Base-by-base conservation (phyloP, 2,329 filamentous ascomycete species). In the Fusarium musae region DNA sequence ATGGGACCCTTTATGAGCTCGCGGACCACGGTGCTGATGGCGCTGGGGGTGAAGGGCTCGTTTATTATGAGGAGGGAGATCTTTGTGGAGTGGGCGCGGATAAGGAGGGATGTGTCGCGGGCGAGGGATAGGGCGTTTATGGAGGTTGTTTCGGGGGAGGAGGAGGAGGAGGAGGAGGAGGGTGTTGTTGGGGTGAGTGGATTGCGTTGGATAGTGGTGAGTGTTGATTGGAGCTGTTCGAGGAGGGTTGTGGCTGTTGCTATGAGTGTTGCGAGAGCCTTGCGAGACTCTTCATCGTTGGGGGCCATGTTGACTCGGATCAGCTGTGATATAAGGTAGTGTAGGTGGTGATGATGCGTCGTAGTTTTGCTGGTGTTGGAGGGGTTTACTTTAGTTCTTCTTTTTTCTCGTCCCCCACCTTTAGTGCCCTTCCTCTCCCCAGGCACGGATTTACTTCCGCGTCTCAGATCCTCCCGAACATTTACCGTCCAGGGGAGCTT, bases 1-100 rank as follows among this genome's bases (percentile, higher is more conserved):
- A 97, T 86, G n/a, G 93, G 90, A 0, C 90, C 91, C 17, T 89
- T 87, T 28, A 91, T 87, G n/a, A 97, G 86, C 65, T 95, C 91
- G 39, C 89, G 87, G 9, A 98, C 84, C 19, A 97, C 90, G 30
- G 88, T 91, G 15, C 83, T 84, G 39, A 97, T 87, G 9, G 94
- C 95, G 2, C 91, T 91, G 0, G 93, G 91, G 0, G 95, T 96
- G 75, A 97, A 97, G 2, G 96, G 95, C 23, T 93, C 89, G 78
- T 93, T 97, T 78, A 97, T 93, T 3, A 96, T 89, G 17, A 98
- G 88, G 2, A 98, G 91, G 0, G 93, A 96, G 32, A 98, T 87
- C 72, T 97, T 97, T 10, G 95, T 97, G 4, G 92, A 89, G 79
- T 98, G 94, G 0, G 95, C 93, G 79, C 90, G 91, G 66, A 97